Evolutionary conservation across 2,329 filamentous ascomycete species (phyloP), one percentile per base, ranked within the genome.

Genomic region (Aspergillus novofumigatus): DNA sequence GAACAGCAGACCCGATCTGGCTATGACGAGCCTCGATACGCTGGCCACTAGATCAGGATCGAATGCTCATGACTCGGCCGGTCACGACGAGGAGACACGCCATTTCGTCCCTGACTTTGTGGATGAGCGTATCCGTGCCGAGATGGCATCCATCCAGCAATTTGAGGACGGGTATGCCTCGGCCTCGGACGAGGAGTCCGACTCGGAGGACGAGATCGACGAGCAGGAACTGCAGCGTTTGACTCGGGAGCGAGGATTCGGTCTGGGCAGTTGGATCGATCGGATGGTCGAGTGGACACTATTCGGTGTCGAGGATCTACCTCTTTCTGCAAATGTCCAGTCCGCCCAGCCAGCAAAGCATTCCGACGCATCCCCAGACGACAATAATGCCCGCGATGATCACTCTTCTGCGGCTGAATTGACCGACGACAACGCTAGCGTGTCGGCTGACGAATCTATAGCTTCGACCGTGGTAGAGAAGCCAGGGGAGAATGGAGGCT

Each of bases 241-340:
- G 32, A 81, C 81, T 11, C 72, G 75, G 25, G 77, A 80, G 61
- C 72, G 76, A n/a, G 80, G 79, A 1, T 83, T 82, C 58, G 81
- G 83, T 0, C 68, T 86, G 4, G 83, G 83, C 0, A 72, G 77
- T 9, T 81, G 82, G 77, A 76, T 86, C 63, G 84, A 86, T 61
- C 73, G 78, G 25, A 65, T 86, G 38, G 81, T 86, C 56, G 82
- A 82, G 32, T 84, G 82, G 78, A 79, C 78, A 10, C 61, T 85
- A 44, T 85, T 85, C 62, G 77, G 77, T 2, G 78, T 81, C 1
- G 80, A 82, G 9, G 80, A 82, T 55, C 67, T 65, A 63, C 67
- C 72, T n/a, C 51, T 61, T 6, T 55, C 62, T 10, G 26, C 21
- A 21, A 49, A 25, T 38, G 49, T 7, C 10, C 25, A 14, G 49